phyloP scores from a whole-genome alignment of 2,329 filamentous ascomycete genomes.

The Aspergillus jensenii region DNA sequence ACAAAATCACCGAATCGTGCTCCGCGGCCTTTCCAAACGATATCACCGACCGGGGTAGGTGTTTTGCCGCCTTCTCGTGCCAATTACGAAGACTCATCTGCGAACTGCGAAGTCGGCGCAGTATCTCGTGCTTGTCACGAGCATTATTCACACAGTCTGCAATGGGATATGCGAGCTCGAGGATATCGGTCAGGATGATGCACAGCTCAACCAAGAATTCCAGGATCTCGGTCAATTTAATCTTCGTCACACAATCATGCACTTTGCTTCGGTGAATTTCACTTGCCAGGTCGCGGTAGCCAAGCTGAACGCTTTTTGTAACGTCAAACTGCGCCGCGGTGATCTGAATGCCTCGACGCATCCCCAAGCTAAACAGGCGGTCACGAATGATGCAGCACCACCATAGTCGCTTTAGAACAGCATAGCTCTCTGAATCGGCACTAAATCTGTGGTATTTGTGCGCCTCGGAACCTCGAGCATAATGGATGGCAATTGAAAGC shows the following conservation, averaged over 20 bases:
- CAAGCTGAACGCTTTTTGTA: neutral
- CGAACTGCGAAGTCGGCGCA: neutral
- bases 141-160: neutral
- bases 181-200: neutral
- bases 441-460: neutral
- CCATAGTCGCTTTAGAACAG: neutral
- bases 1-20: neutral
- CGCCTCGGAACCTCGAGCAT: neutral
- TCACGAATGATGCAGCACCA: neutral
- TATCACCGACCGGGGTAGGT: neutral
- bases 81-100: neutral
- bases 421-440: neutral
- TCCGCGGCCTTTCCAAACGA: neutral
- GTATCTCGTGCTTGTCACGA: neutral
- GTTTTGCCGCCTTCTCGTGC: neutral
- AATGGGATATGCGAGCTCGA: neutral
- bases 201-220: neutral
- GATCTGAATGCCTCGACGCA: neutral
- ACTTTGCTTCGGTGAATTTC: neutral
- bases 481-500: neutral
- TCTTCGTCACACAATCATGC: neutral
- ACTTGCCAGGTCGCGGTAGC: neutral
- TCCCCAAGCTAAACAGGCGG: neutral
- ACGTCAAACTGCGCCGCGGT: neutral
- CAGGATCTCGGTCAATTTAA: neutral